Evolutionary conservation across 495 filamentous ascomycete genomes (phyloP), one percentile per base, ranked within the genome.

Genomic region (Penicillium atrosanguineum): DNA sequence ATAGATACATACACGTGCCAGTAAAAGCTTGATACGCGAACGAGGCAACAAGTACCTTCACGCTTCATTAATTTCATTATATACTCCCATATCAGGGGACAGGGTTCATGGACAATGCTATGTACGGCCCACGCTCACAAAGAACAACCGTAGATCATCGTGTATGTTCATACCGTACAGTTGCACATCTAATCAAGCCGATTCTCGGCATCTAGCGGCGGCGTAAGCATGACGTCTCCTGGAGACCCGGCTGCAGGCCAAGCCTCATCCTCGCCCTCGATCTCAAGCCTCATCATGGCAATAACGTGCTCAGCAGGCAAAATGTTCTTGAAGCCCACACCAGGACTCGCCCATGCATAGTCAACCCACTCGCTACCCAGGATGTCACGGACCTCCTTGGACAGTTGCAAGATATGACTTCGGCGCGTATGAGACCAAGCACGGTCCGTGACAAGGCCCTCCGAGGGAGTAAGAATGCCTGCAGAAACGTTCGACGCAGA

Each of bases 261-360:
- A 6, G 37, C 20, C 16, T 44, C 11, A 25, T 42, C 36, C 50
- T 39, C 23, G 34, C 49, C 48, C 44, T 56, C 52, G 0, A 23
- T 52, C 23, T 48, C 47, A 14, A 63, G 44, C 25, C 44, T 41
- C 50, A 53, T 37, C 50, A 68, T 11, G 19, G 57, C 18, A 34
- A 61, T 52, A 16, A 69, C 4, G 60, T 76, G 73, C 16, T 69
- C 67, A 0, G 63, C 59, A 5, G 73, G 55, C 2, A 75, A 51
- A n/a, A 63, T 58, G 54, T 89, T 91, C 37, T 85, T 76, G 55
- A 82, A 91, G 3, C 74, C 82, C 12, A 75, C 63, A 0, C 65
- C 71, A 0, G 87, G 87, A 59, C 88, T 91, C 4, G 70, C 70
- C 89, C 89, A 94, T 12, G 74, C 75, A 60, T 84, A 89, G 55